Evolutionary conservation across 371 early-diverging fungal species (phyloP).

Genomic region (Dinochytrium kinnereticum): DNA sequence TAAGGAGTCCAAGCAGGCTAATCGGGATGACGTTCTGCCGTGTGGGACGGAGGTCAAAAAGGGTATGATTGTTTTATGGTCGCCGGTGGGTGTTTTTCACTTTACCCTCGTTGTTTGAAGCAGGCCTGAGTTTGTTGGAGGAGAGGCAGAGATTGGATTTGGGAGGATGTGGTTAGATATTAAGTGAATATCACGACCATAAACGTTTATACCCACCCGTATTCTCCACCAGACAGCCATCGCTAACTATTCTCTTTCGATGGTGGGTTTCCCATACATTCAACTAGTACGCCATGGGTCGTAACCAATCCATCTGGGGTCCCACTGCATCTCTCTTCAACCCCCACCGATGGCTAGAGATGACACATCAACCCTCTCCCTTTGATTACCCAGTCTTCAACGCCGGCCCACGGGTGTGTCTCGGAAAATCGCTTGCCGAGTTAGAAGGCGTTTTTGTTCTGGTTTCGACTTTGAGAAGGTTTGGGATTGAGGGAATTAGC

Average conservation of each 20-base stretch:
- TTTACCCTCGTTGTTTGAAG: neutral
- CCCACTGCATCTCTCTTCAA: neutral
- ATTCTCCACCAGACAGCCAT: neutral
- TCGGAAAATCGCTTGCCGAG: constrained; percentile 45
- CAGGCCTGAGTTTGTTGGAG: too few relatives aligned
- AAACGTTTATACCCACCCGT: neutral
- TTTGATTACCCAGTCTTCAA: constrained; percentile 3
- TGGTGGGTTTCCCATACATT: too few relatives aligned
- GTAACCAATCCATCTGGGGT: constrained; percentile 54
- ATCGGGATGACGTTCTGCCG: constrained; percentile 69
- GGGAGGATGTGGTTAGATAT: too few relatives aligned
- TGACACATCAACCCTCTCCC: neutral
- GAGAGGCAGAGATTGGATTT: too few relatives aligned
- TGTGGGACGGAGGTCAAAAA: constrained; percentile 64
- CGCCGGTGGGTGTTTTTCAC: neutral
- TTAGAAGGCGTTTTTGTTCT: constrained; percentile 33
- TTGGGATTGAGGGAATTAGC: constrained; percentile 17
- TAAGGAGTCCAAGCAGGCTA: constrained; percentile 61
- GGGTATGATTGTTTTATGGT: constrained; percentile 40
- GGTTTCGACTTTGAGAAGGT: constrained; percentile 19
- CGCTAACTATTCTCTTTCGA: neutral
- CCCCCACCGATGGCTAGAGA: neutral
- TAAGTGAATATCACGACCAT: constrained; percentile 31
- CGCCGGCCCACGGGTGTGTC: constrained; percentile 71
- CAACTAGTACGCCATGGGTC: constrained; percentile 12